Base-by-base conservation (phyloP, 2,329 filamentous ascomycete genomes). In the Neonectria ditissima region DNA sequence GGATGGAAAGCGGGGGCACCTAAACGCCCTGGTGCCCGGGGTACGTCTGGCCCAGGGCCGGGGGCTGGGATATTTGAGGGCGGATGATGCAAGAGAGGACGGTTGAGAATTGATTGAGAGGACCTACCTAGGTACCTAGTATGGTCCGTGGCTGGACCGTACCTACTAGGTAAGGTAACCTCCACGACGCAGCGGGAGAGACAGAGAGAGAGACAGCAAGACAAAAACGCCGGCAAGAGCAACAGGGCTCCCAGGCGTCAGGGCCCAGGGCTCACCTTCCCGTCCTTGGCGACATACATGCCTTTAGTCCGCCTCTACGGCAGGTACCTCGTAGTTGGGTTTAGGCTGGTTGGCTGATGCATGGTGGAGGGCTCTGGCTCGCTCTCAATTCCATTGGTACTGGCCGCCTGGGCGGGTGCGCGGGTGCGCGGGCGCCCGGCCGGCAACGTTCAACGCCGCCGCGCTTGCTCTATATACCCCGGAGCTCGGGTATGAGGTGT, bases 21-120 rank as follows among this genome's bases (percentile, higher is more conserved):
- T 57, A 47, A 47, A 56, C 47, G 37, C 59, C 55, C 41, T 57
- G 59, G 48, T 66, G 55, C 55, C 65, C 55, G 67, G 69, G 68
- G 64, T 69, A 61, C 48, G 65, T 48, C 59, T 63, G 68, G 56
- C 39, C 50, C 47, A 59, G 68, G 57, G 48, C 54, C 64, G 52
- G 50, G 59, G 66, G 60, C 59, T 55, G 43, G 52, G 64, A 56
- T 63, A 65, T 55, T 56, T 53, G 52, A 61, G 55, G 58, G 55
- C 55, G 62, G 47, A 65, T 68, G 63, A 72, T 73, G 68, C 65
- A 68, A 71, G 71, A 70, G 63, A 69, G 57, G 63, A 59, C 61
- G 51, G 59, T 64, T 63, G 58, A 69, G 53, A 56, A 57, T 65
- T 64, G 66, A 69, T 70, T 65, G 68, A 54, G 54, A 47, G 54